phyloP scores from a whole-genome alignment of 106 monocot genomes.

The Vanilla planifolia region DNA sequence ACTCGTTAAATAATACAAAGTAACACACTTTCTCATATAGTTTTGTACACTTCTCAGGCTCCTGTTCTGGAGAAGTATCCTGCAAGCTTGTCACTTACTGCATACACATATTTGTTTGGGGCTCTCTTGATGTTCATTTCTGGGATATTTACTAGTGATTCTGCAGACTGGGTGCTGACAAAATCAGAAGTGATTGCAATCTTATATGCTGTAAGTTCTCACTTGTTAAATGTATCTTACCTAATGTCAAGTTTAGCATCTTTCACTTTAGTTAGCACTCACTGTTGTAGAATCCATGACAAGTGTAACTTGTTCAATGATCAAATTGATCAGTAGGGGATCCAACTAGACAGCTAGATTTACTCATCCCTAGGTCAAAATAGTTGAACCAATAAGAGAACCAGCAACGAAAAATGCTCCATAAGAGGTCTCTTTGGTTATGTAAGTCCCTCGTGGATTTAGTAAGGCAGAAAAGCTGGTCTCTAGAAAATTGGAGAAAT shows the following conservation, averaged over 20 bases:
- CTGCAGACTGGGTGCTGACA: constrained; percentile 55
- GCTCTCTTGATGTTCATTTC: constrained; percentile 48
- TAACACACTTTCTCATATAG: no score
- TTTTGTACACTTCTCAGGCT: constrained; percentile 69
- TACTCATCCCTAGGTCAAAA: no score
- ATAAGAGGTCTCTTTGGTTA: no score
- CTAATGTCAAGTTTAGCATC: neutral
- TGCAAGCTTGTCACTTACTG: constrained; percentile 32
- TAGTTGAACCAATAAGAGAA: no score
- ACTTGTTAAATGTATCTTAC: no score
- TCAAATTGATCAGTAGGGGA: neutral
- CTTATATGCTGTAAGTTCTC: constrained; percentile 60
- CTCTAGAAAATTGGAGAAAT: no score
- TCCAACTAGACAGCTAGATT: no score
- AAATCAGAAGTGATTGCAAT: constrained; percentile 53
- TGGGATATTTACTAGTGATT: constrained; percentile 27
- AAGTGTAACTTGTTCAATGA: neutral
- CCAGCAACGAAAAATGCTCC: no score
- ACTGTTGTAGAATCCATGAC: neutral
- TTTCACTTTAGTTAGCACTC: neutral
- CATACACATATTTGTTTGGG: constrained; percentile 59
- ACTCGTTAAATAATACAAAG: no score
- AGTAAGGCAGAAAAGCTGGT: no score
- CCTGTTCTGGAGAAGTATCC: constrained; percentile 69
- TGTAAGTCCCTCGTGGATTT: no score